Percentiles rank a stretch among this genome's conserved stretches.
phyloP scores from a whole-genome alignment of 768 basidiomycete genomes.

The Termitomyces sp. region DNA sequence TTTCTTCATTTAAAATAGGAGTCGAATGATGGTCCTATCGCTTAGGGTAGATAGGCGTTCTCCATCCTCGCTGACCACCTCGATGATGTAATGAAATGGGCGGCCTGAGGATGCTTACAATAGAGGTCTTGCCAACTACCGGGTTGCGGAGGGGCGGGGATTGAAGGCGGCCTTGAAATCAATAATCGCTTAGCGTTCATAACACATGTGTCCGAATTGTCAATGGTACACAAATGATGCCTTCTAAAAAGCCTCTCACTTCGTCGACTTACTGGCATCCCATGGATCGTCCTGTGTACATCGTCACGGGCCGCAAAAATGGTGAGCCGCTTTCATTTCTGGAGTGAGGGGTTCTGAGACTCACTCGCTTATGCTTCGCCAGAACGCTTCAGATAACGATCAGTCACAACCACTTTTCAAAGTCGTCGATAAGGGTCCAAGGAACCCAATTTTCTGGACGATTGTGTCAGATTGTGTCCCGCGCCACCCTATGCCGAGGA shows the following conservation, averaged over 20 bases:
- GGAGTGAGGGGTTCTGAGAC: neutral
- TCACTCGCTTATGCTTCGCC: neutral
- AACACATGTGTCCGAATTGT: neutral
- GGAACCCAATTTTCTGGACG: neutral
- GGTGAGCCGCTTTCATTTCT: neutral
- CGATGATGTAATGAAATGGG: neutral
- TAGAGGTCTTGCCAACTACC: neutral
- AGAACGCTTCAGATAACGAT: neutral
- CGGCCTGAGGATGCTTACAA: too few species aligned
- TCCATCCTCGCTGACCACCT: neutral
- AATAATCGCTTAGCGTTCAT: neutral
- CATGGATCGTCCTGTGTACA: neutral
- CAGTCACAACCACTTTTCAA: neutral
- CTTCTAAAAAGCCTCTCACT: neutral
- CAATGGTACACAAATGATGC: neutral
- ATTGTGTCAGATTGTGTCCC: neutral
- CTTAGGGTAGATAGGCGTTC: neutral
- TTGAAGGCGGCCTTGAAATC: conserved; percentile 9
- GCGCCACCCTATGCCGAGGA: neutral
- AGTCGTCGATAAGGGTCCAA: neutral
- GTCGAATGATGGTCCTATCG: neutral
- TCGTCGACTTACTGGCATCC: neutral
- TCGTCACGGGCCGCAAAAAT: neutral
- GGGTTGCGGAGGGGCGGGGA: conserved; percentile 2
- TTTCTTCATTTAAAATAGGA: neutral